phyloP scores from a whole-genome alignment of 192 early-diverging fungal genomes.

The Helicostylum pulchrum region DNA sequence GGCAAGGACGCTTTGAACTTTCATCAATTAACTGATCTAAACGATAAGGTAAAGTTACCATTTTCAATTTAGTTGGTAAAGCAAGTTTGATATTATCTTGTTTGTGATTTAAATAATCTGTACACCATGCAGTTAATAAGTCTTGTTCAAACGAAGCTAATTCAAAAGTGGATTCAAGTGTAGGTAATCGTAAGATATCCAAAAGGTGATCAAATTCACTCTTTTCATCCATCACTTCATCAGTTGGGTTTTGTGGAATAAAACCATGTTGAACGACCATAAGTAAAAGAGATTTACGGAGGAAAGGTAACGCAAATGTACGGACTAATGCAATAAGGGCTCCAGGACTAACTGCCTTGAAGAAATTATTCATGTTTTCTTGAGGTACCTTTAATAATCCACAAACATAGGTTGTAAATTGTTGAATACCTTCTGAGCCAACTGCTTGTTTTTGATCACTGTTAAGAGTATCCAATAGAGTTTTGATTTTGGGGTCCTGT shows the following conservation, averaged over 20 bases:
- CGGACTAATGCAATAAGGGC: slow-evolving; percentile 22
- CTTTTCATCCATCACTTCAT: slow-evolving; percentile 30
- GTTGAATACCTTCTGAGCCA: background rate
- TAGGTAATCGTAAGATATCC: slow-evolving; percentile 69
- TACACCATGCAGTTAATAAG: slow-evolving; percentile 22
- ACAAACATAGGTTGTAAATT: slow-evolving; percentile 17
- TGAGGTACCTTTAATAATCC: slow-evolving; percentile 9
- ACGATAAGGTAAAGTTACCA: slow-evolving; percentile 72
- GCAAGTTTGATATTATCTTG: slow-evolving; percentile 33
- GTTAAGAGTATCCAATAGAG: background rate
- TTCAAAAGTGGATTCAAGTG: slow-evolving; percentile 56
- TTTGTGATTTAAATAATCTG: slow-evolving; percentile 4
- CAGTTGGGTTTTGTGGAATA: slow-evolving; percentile 43
- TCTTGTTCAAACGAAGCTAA: slow-evolving; percentile 2
- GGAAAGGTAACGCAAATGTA: slow-evolving; percentile 69
- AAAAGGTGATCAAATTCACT: slow-evolving; percentile 70
- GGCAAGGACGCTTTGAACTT: slow-evolving; percentile 70
- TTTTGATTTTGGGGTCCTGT: background rate
- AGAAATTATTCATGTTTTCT: slow-evolving; percentile 14
- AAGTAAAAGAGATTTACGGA: slow-evolving; percentile 63
- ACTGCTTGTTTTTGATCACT: background rate
- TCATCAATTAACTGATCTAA: slow-evolving; percentile 88
- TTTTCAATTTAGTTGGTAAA: slow-evolving; percentile 51
- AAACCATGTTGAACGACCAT: slow-evolving; percentile 64
- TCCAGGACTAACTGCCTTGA: slow-evolving; percentile 3